Base-by-base conservation (phyloP, 108 stramenopile species). In the Stephanodiscus triporus region DNA sequence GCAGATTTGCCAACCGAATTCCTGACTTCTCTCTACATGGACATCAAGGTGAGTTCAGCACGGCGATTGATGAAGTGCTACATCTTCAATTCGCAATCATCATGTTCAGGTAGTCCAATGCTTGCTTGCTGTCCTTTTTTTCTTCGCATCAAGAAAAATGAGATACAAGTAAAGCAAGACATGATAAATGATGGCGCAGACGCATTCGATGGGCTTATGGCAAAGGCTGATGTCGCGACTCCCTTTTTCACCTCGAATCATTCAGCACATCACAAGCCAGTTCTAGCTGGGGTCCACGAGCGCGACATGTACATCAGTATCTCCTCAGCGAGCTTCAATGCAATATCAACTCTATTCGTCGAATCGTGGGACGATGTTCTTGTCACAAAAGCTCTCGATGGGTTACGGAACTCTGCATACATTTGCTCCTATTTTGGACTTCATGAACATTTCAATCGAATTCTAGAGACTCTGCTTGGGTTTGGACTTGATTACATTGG, bases 261-360 rank as follows among this genome's bases (percentile, higher is more conserved):
- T 58, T 88, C 84, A 43, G 80, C 86, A 14, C 84, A 82, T 20
- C 68, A 69, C 38, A 72, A 73, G 26, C 80, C 81, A 26, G 69
- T 76, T 55, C 76, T 78, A 43, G 91, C 90, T 9, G 93, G 93
- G 19, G 81, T 94, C n/a, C 95, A 93, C 72, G 92, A 95, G 42
- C 91, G 91, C 62, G 95, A 97, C 36, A 97, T 97, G 97, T 96
- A 93, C 68, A 37, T 88, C 4, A 81, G 83, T 32, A 85, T 96
- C 53, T 82, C 86, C 9, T 86, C 86, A 16, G 83, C 88, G 20
- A 89, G 91, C 11, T 73, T 91, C 23, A 80, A 83, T 32, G 85
- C 87, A 32, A 87, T 95, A 49, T 62, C 90, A 20, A 85, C 86
- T 50, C 85, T 94, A 9, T 97, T 96, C 47, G 80, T 85, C 22